Evolutionary conservation across 768 basidiomycete genomes (phyloP).

Genomic region (Calocera viscosa): DNA sequence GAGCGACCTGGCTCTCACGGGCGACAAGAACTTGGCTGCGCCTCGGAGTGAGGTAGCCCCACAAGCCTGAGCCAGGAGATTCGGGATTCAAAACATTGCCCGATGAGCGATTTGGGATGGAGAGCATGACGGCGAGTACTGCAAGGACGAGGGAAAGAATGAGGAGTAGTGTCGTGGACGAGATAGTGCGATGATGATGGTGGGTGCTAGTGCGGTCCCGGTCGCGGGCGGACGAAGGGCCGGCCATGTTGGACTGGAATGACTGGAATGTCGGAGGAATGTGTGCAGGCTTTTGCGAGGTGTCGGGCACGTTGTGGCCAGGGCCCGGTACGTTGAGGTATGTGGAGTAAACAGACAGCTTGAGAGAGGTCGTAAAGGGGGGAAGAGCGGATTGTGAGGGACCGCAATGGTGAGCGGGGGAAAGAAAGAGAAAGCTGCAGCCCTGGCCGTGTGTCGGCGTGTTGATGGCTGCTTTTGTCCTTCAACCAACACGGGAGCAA

Average conservation of each 20-base stretch:
- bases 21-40: conserved; percentile 67
- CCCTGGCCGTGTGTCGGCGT: background rate
- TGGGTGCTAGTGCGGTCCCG: conserved; percentile 39
- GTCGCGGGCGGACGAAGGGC: conserved; percentile 14
- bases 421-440: background rate
- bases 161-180: conserved; percentile 76
- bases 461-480: background rate
- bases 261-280: conserved; percentile 1
- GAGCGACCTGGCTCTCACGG: conserved; percentile 65
- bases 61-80: conserved; percentile 38
- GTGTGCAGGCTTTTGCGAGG: background rate
- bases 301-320: background rate
- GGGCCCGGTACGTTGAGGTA: background rate
- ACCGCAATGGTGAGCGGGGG: background rate
- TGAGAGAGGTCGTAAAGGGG: background rate
- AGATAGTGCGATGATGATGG: conserved; percentile 74
- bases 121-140: conserved; percentile 83
- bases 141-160: conserved; percentile 76
- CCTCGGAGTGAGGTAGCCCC: conserved; percentile 68
- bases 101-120: conserved; percentile 38
- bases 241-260: conserved; percentile 7
- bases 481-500: conserved; percentile 1
- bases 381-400: background rate
- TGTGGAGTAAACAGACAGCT: conserved; percentile 1
- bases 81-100: conserved; percentile 17